Base-by-base conservation (phyloP, 345 rosid genomes). In the Eucalyptus lansdowneana region DNA sequence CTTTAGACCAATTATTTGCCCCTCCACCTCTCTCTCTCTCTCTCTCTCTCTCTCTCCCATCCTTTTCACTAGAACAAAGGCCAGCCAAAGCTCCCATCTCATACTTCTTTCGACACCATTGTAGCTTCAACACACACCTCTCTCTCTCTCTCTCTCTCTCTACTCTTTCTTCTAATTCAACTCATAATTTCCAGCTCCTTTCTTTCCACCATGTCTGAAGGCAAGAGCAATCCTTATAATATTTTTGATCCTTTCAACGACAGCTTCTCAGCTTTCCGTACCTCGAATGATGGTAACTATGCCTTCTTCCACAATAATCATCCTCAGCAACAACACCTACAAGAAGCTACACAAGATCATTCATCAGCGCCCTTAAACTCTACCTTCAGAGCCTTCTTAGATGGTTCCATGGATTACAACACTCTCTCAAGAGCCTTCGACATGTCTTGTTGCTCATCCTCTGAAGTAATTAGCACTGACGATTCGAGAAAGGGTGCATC, bases 341-440 rank as follows among this genome's bases (percentile, higher is more conserved):
- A 21, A 40, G 47, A 76, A 12, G 85, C 85, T 40, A 37, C 85
- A 21, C 47, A 76, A 42, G 85, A 76, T 76, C 85, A 12, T 76
- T 21, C 47, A 11, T 76, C 85, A 76, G 85, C 85, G 87, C 90
- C 92, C 50, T 88, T 92, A 3, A 89, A 87, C 65, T 89, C 88
- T 89, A 92, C 89, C 92, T 94, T 93, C 93, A 86, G 92, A 22
- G 94, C 91, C 83, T 91, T 83, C 89, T 91, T 93, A 37, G 90
- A 91, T 87, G 94, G 91, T 40, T 76, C 85, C 47, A 21, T 76
- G 85, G 85, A 76, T 76, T 76, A 76, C 47, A 76, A 42, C 85
- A 76, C 85, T 40, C 85, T 76, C 85, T 11, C 14, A 11, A 40
- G 47, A 62, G 90, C 91, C 89, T 91, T 93, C 54, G 93, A 92